Evolutionary conservation across 805 yeast genomes (phyloP), one percentile per base, ranked within the genome.

Genomic region (Kluyveromyces aestuarii): DNA sequence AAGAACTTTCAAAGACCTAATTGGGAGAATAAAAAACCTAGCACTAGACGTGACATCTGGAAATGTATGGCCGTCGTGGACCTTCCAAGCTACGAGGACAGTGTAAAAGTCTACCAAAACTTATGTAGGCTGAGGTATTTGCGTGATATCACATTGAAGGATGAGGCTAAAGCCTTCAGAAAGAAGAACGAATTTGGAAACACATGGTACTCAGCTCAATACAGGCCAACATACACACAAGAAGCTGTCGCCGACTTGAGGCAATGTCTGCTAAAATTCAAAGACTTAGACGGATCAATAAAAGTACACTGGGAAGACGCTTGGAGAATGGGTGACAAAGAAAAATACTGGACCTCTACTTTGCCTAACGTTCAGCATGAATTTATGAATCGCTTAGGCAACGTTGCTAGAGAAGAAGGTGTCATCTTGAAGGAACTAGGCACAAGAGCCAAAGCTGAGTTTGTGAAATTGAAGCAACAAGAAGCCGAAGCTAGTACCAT

Each of bases 221-320:
- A 77, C 71, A 79, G 96, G 61, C 97, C 97, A 25, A 81, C 93
- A 0, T 87, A 83, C 68, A 74, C 95, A 11, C 96, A 87, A 65
- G 97, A 90, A 66, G 85, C 96, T 1, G 88, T 87, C 27, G 87
- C 96, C 6, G 98, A 90, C 67, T 69, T 90, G 54, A 56, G 58
- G 25, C 69, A 66, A 43, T 59, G 66, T 2, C 45, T 65, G 33
- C 27, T 49, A 14, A 57, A 59, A 44, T 52, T 63, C 37, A 30
- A 38, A 18, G 48, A 39, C n/a, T 52, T 72, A 72, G 45, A 47
- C 52, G 40, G 52, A 44, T 40, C 53, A 48, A 71, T 82, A 37
- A 76, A 71, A 41, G 71, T 88, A 21, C 75, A 72, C 57, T 90
- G 98, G 98, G 96, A 88, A 58, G 80, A 81, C 55, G 71, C 78